Conservation (phyloP, 2,329 filamentous ascomycete species). For the Microcyclosporella mali region DNA sequence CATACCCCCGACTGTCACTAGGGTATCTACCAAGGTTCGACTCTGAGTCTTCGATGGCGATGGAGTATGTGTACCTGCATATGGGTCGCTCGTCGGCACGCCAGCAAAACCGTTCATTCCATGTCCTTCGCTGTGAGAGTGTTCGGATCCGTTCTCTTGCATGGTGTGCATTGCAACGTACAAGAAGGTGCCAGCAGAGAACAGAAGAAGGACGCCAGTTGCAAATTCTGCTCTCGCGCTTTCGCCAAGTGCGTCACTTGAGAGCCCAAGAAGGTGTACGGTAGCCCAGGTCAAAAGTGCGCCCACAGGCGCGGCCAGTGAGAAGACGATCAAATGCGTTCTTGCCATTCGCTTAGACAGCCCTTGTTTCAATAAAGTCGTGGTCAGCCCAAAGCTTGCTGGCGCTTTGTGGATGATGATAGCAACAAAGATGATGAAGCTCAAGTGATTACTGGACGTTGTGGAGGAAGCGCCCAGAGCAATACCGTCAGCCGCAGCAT, state of each 20-base stretch:
- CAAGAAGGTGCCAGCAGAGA: conserved; percentile 93
- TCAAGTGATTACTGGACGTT: conserved; percentile 63
- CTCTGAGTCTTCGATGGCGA: conserved; percentile 2
- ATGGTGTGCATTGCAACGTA: conserved; percentile 99
- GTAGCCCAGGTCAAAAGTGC: conserved; percentile 77
- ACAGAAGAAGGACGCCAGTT: conserved; percentile 88
- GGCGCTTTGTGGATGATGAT: conserved; percentile 93
- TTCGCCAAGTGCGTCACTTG: conserved; percentile 49
- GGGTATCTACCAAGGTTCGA: conserved; percentile 43
- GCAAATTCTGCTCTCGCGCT: conserved; percentile 66
- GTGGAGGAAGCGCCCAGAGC: conserved; percentile 80
- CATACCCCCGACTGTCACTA: conserved; percentile 70
- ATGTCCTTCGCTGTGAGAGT: conserved; percentile 43
- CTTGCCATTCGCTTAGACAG: conserved; percentile 79
- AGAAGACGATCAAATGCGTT: conserved; percentile 83
- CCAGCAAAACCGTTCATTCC: conserved; percentile 26
- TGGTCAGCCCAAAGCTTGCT: conserved; percentile 92
- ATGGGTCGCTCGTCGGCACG: conserved; percentile 21
- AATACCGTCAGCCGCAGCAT: conserved; percentile 90
- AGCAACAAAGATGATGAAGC: conserved; percentile 87
- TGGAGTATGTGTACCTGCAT: conserved; percentile 10
- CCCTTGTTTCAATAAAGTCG: conserved; percentile 82
- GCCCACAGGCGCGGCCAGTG: conserved; percentile 79
- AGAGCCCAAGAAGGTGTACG: conserved; percentile 65
- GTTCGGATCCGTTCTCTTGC: conserved; percentile 59